Conservation (phyloP, 495 filamentous ascomycete genomes). For the Amphirosellinia nigrospora region DNA sequence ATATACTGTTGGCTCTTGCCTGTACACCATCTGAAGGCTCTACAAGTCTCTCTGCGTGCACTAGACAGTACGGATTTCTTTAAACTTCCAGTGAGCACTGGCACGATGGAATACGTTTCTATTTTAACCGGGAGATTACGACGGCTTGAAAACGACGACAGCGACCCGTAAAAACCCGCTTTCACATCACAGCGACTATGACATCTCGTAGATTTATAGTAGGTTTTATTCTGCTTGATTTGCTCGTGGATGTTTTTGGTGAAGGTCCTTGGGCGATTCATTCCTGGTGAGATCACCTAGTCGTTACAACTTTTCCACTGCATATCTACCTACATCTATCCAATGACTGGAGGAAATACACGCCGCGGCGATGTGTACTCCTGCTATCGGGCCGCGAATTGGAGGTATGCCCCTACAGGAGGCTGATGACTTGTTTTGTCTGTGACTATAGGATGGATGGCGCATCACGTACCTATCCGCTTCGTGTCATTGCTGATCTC, state of each 20-base stretch:
- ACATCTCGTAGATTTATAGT: not conserved
- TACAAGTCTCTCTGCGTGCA: not conserved
- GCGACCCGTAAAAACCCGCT: not conserved
- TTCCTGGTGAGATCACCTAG: not conserved
- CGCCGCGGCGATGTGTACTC: not conserved
- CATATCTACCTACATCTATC: no score
- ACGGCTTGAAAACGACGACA: not conserved
- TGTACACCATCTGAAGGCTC: not conserved
- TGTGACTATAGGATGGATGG: no score
- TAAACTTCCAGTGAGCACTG: not conserved
- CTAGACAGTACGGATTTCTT: not conserved
- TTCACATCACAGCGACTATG: not conserved
- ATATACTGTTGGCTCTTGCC: slow-evolving; percentile 16
- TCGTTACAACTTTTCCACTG: not conserved
- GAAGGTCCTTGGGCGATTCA: no score
- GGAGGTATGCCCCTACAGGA: no score
- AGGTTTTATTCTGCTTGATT: not conserved
- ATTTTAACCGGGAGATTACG: not conserved
- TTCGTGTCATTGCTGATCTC: not conserved
- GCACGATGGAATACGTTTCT: no score
- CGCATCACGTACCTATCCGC: no score
- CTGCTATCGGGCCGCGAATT: not conserved
- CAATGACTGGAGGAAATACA: no score
- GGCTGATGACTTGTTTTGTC: no score
- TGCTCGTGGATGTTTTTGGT: not conserved